Conservation (phyloP, 768 basidiomycete genomes). For the Leucosporidium yakuticum region DNA sequence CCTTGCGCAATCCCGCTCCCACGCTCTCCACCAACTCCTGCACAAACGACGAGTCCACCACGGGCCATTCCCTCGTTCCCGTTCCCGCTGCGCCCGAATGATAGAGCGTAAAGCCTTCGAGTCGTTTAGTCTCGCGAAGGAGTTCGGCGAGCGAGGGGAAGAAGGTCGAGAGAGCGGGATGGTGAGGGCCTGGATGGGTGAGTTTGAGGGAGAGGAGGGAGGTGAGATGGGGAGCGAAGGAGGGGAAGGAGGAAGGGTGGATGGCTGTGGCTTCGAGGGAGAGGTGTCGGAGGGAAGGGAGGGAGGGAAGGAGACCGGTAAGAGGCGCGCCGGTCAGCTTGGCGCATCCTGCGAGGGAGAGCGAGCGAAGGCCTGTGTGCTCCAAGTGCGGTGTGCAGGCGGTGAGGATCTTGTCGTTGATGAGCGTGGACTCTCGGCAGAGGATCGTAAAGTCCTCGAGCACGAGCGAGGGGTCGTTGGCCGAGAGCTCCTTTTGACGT, state of each 20-base stretch:
- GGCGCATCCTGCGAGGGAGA: constrained; percentile 28
- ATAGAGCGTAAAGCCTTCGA: constrained; percentile 28
- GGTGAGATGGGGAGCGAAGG: constrained; percentile 9
- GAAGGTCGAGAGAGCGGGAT: constrained; percentile 15
- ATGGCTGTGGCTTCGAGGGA: constrained; percentile 28
- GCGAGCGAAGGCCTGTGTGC: constrained; percentile 2
- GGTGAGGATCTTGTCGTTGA: constrained; percentile 15
- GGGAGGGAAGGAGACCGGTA: constrained; percentile 5
- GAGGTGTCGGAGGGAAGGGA: constrained; percentile 21
- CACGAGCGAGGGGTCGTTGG: not conserved
- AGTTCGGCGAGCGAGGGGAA: constrained; percentile 23
- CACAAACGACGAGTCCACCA: not conserved
- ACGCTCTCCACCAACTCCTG: not conserved
- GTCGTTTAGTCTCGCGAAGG: not conserved
- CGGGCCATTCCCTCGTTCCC: constrained; percentile 21
- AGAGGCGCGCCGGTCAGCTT: constrained; percentile 14
- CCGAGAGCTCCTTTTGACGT: not conserved
- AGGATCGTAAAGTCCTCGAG: constrained; percentile 31
- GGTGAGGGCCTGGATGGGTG: constrained; percentile 28
- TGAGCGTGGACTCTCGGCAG: constrained; percentile 24
- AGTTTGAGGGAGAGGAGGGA: constrained; percentile 21
- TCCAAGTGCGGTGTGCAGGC: constrained; percentile 4
- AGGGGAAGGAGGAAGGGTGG: constrained; percentile 17
- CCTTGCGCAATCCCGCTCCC: constrained; percentile 17
- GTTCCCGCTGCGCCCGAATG: constrained; percentile 12